Base-by-base conservation (phyloP, 495 filamentous ascomycete species). In the Geoglossum glabrum region DNA sequence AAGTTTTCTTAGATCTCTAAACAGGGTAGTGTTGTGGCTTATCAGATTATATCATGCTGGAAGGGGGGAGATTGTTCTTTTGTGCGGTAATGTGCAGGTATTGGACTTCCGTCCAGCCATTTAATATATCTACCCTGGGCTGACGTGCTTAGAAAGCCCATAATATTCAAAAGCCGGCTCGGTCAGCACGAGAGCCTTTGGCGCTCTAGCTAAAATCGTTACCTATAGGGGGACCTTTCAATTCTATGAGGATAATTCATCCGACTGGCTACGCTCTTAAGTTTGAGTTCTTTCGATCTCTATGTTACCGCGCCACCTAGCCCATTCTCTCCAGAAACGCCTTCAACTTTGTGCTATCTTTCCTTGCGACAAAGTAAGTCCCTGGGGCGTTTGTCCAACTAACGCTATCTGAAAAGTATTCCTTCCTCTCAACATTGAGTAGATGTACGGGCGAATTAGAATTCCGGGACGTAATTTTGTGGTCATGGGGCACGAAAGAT, bases 331-430 rank as follows among this genome's bases (percentile, higher is more conserved):
- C 72, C 45, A 66, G 67, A 62, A 77, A 78, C 0, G 69, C 68
- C 49, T 72, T 73, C 56, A 79, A 64, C 45, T 68, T 68, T 25
- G 73, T 73, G 61, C 76, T 76, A 61, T 94, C 88, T 70, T 89
- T 93, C 10, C 78, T 90, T 49, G 89, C 86, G 61, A 97, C 84
- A 63, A 82, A 95, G 64, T 89, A 98, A 51, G 79, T 80, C 43
- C 88, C 93, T 25, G 81, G 78, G 58, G 81, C 79, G 63, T 84
- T 81, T 2, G 86, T 93, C 92, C 92, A 98, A 68, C 89, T 95
- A 60, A 98, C 92, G 63, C 79, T 82, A 43, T 81, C 79, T 28
- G 82, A 83, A 64, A 82, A 90, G 63, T 93, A 96, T 50, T 83
- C 77, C 62, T 79, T 78, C 62, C 84, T 73, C 61, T 86, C 76